Base-by-base conservation (phyloP, 2,329 filamentous ascomycete species). In the Metarhizium anisopliae region DNA sequence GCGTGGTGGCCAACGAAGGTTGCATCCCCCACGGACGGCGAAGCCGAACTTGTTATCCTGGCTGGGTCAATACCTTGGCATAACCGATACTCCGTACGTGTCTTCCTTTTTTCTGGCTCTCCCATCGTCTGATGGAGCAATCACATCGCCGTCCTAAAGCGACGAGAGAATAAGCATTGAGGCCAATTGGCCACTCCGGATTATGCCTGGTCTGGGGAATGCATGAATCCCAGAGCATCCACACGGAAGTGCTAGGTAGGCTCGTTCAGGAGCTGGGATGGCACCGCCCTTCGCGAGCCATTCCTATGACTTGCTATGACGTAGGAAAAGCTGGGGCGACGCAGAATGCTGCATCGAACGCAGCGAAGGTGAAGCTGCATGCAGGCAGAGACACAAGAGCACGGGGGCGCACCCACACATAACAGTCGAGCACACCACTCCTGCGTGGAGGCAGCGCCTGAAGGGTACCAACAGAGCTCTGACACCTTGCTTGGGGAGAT, bases 221-320 rank as follows among this genome's bases (percentile, higher is more conserved):
- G 50, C 50, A 42, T 18, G n/a, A 50, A 51, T 43, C 25, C 53
- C 16, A 36, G 47, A 43, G n/a, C 52, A 47, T 18, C 30, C 30
- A 43, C 40, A 43, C n/a, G 40, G 40, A 43, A 6, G n/a, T 43
- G 16, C 40, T 6, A 14, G 30, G 30, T 30, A 32, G 25, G 10
- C 18, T 11, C 29, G 30, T 52, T 42, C 42, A 45, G 42, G 42
- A 14, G 13, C 40, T 43, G 13, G 42, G 42, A 20, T 35, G 51
- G 5, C n/a, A 42, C 51, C 38, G 8, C 42, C 14, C 5, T 18
- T 14, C 40, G 36, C 40, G 16, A 38, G 51, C 51, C 51, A 56
- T 59, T 55, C 56, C 55, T 53, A 59, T 58, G 55, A 59, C 52
- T 59, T 55, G 54, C 55, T 53, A 59, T 58, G 55, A 59, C 52